Evolutionary conservation across 768 basidiomycete species (phyloP).

Genomic region (Xerocomellus dryophilus): DNA sequence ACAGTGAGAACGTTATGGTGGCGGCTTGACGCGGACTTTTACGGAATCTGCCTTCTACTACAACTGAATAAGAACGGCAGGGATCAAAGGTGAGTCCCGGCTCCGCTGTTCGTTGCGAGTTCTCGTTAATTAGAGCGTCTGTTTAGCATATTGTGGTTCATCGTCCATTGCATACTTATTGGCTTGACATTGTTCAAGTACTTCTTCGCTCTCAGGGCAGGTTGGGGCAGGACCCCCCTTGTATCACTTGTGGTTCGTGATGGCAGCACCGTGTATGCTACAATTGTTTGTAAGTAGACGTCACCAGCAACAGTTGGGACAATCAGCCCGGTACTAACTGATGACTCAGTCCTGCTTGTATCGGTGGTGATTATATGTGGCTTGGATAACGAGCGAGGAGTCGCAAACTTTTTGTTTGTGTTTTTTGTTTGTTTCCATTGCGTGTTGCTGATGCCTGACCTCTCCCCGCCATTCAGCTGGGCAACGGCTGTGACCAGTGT

Average conservation of each 20-base stretch:
- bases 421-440: neutral
- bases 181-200: constrained; percentile 22
- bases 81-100: constrained; percentile 12
- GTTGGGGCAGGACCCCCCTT: constrained; percentile 18
- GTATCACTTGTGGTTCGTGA: constrained; percentile 22
- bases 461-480: constrained; percentile 12
- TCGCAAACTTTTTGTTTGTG: constrained; percentile 8
- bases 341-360: neutral
- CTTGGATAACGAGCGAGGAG: neutral
- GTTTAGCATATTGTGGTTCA: constrained; percentile 12
- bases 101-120: neutral
- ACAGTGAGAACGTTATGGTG: constrained; percentile 1
- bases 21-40: neutral
- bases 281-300: constrained; percentile 7
- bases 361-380: neutral
- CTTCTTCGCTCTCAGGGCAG: constrained; percentile 9
- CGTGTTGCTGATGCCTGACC: neutral
- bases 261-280: constrained; percentile 8
- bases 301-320: neutral
- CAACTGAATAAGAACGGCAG: neutral
- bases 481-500: constrained; percentile 7
- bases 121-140: neutral
- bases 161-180: constrained; percentile 15
- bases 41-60: constrained; percentile 12
- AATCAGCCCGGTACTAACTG: neutral